Percentiles rank a stretch among this genome's conserved stretches.
Evolutionary conservation across 768 basidiomycete species (phyloP).

Genomic region (Kwoniella heveanensis): DNA sequence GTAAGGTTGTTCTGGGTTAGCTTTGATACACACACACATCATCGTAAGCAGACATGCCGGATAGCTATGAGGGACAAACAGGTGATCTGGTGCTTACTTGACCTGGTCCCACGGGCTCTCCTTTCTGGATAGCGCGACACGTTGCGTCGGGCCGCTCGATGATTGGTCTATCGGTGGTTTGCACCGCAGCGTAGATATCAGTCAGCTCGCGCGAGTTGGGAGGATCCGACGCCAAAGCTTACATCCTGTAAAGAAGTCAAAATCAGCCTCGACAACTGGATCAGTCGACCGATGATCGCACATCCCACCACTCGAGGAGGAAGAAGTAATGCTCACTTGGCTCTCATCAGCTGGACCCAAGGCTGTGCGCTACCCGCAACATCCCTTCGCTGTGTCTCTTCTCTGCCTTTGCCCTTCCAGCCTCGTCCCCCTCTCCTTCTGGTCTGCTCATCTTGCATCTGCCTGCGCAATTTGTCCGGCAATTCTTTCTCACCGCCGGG

Average conservation of each 20-base stretch:
- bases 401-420: conserved; percentile 21
- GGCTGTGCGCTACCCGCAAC: conserved; percentile 50
- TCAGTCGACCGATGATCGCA: too few relatives aligned
- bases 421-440: conserved; percentile 7
- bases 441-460: conserved; percentile 16
- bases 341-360: conserved; percentile 69
- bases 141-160: conserved; percentile 69
- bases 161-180: conserved; percentile 65
- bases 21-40: too few relatives aligned
- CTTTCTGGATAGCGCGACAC: conserved; percentile 81
- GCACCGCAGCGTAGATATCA: too few relatives aligned
- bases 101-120: conserved; percentile 69
- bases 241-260: conserved; percentile 56
- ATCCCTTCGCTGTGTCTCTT: conserved; percentile 20
- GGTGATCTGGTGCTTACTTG: conserved; percentile 51
- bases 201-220: too few relatives aligned
- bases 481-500: conserved; percentile 27
- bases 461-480: conserved; percentile 13
- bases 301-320: too few relatives aligned
- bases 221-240: conserved; percentile 40
- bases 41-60: too few relatives aligned
- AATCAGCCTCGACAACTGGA: too few relatives aligned
- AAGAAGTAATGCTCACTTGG: conserved; percentile 33
- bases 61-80: too few relatives aligned
- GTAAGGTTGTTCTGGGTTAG: too few relatives aligned